Evolutionary conservation across 2,329 filamentous ascomycete genomes (phyloP).

Genomic region (Arachnopeziza araneosa): DNA sequence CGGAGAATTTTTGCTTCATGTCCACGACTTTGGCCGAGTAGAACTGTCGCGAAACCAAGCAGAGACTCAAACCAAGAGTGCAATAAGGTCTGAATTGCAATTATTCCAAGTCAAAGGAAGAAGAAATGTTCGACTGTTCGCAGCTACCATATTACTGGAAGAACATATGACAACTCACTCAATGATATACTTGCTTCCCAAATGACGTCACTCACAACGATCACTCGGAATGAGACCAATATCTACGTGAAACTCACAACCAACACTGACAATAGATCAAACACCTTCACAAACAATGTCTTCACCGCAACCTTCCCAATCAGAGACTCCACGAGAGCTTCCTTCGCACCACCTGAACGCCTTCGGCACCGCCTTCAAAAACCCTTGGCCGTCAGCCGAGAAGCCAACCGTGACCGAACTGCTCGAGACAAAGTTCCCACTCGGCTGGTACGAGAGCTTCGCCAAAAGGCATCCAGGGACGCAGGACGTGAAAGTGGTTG

Average conservation of each 20-base stretch:
- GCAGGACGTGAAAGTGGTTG: constrained; percentile 16
- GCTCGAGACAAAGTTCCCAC: constrained; percentile 9
- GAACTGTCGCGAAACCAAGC: too few relatives aligned
- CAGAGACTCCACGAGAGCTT: background rate
- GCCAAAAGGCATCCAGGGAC: constrained; percentile 9
- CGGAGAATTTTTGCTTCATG: too few relatives aligned
- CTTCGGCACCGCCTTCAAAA: constrained; percentile 14
- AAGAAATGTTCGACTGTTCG: too few relatives aligned
- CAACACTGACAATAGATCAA: background rate
- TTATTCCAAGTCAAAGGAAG: too few relatives aligned
- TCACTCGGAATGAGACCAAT: background rate
- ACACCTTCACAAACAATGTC: background rate
- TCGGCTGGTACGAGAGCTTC: constrained; percentile 14
- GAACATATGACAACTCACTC: too few relatives aligned
- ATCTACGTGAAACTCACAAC: background rate
- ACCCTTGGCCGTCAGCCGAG: constrained; percentile 23
- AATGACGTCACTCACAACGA: background rate
- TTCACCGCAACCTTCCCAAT: background rate
- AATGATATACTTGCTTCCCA: background rate
- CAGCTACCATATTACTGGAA: too few relatives aligned
- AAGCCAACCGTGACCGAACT: constrained; percentile 17
- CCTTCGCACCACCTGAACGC: constrained; percentile 19
- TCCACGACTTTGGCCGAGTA: too few relatives aligned
- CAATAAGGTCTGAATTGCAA: too few relatives aligned
- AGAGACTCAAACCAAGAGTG: too few relatives aligned